Evolutionary conservation across 352 stramenopile genomes (phyloP), one percentile per base, ranked within the genome.

Genomic region (Phytopythium montanum): DNA sequence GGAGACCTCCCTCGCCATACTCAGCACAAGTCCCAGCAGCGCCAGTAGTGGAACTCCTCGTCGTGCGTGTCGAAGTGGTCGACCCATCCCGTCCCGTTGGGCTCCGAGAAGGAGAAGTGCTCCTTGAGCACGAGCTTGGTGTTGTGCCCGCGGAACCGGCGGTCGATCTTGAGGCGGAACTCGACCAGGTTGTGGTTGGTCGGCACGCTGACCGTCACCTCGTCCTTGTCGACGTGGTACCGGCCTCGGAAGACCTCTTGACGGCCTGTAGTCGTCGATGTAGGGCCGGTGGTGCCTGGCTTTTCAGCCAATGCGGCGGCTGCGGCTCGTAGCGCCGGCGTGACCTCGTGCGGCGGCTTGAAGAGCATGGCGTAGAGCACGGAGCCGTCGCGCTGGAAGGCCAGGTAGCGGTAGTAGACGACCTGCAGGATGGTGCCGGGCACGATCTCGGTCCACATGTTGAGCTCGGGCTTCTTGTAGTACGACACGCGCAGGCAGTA

Each of bases 391-490:
- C 78, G 71, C 54, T 89, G 78, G 66, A 94, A 94, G 21, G 71
- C 83, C 33, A 94, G 90, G 63, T 92, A 92, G 48, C 84, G 79
- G 67, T 94, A 94, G 68, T 94, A 92, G 28, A 92, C 74, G 38
- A 86, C 82, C 59, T 87, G 81, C 13, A 94, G 68, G 63, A 94
- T 90, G 61, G 84, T 87, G 33, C 76, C 79, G 0, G 81, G 73
- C 18, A 65, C 58, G 23, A 89, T 77, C 14, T 93, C 84, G 29
- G 68, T 85, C 81, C 81, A 93, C 82, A 94, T 91, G 66, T 87
- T 94, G 58, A 88, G 67, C 68, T 94, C 81, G 14, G 84, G 81
- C 62, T 88, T 91, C 72, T 94, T 92, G 73, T 91, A 90, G 70
- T 94, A 92, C 60, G 72, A 81, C 16, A 88, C 75, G 50, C 79